A percentile compares a stretch with the other conserved stretches of the same genome.
Conservation (phyloP, 768 basidiomycete species). For the Cyathus striatus region DNA sequence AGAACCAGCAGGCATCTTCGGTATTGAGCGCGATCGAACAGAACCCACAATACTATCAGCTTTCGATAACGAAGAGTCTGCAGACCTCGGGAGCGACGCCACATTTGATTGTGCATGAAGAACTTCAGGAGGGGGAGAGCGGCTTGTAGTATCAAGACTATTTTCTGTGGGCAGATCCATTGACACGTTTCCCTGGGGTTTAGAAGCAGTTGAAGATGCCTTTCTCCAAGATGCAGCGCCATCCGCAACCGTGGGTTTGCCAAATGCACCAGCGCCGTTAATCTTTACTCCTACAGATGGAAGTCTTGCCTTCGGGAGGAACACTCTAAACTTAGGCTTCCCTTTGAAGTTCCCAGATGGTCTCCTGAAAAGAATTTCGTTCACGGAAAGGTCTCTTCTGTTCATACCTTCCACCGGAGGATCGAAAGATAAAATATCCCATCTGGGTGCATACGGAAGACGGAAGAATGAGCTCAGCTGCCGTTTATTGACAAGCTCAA, state of each 20-base stretch:
- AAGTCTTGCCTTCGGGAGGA: constrained; percentile 29
- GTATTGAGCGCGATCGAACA: constrained; percentile 47
- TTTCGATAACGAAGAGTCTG: constrained; percentile 25
- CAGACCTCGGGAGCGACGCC: constrained; percentile 25
- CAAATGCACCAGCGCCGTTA: constrained; percentile 32
- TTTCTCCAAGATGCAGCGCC: constrained; percentile 42
- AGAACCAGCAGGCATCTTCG: constrained; percentile 69
- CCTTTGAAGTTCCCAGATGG: constrained; percentile 28
- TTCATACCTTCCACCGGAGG: constrained; percentile 67
- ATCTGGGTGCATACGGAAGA: constrained; percentile 35
- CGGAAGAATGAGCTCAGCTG: constrained; percentile 42
- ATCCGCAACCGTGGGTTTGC: constrained; percentile 35
- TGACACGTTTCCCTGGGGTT: constrained; percentile 4
- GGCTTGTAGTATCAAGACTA: constrained; percentile 51
- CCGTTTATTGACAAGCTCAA: constrained; percentile 42
- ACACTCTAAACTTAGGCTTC: constrained; percentile 34
- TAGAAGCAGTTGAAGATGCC: constrained; percentile 14
- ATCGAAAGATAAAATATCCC: constrained; percentile 67
- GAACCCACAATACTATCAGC: constrained; percentile 19
- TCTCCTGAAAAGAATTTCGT: constrained; percentile 59
- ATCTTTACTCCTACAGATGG: constrained; percentile 11
- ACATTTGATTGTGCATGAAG: constrained; percentile 22
- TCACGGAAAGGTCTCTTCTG: constrained; percentile 54
- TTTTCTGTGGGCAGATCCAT: constrained; percentile 6
- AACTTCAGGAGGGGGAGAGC: constrained; percentile 60